Percentiles rank a stretch among this genome's conserved stretches.
Evolutionary conservation across 164 flowering plant species (phyloP).

Genomic region (Vitis rupestris): DNA sequence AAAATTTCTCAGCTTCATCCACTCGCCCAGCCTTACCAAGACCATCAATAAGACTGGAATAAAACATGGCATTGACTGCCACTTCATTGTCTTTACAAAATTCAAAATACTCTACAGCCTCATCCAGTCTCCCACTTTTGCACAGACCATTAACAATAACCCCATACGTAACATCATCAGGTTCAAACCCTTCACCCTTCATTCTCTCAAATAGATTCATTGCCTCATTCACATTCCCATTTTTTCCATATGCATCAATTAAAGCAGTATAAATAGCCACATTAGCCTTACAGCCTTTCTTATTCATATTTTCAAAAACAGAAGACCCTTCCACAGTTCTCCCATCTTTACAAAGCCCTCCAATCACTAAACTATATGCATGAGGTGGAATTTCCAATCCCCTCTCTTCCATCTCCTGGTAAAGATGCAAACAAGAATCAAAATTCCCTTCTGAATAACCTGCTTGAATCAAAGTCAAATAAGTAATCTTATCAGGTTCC

Average conservation of each 20-base stretch:
- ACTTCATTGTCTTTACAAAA: conserved; percentile 45
- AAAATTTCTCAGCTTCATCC: conserved; percentile 72
- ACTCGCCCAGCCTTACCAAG: conserved; percentile 83
- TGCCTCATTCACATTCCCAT: conserved; percentile 58
- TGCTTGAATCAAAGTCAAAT: conserved; percentile 72
- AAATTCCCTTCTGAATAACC: conserved; percentile 59
- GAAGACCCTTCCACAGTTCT: conserved; percentile 58
- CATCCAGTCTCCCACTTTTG: conserved; percentile 71
- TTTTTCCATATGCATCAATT: conserved; percentile 69
- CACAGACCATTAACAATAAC: conserved; percentile 71
- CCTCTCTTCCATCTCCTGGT: conserved; percentile 86
- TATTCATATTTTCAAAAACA: conserved; percentile 62
- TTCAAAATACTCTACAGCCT: conserved; percentile 61
- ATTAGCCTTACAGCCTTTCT: conserved; percentile 56
- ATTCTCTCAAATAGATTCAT: conserved; percentile 65
- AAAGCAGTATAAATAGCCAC: conserved; percentile 80
- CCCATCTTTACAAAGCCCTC: conserved; percentile 77
- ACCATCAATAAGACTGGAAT: conserved; percentile 85
- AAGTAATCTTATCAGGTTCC: conserved; percentile 74
- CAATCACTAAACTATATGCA: conserved; percentile 81
- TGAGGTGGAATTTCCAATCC: conserved; percentile 76
- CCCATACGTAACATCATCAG: conserved; percentile 83
- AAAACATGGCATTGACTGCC: conserved; percentile 58
- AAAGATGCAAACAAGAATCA: conserved; percentile 67
- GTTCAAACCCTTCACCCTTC: conserved; percentile 72